Evolutionary conservation across 1,139 yeast genomes (phyloP).

Genomic region (Taphrina pruni): DNA sequence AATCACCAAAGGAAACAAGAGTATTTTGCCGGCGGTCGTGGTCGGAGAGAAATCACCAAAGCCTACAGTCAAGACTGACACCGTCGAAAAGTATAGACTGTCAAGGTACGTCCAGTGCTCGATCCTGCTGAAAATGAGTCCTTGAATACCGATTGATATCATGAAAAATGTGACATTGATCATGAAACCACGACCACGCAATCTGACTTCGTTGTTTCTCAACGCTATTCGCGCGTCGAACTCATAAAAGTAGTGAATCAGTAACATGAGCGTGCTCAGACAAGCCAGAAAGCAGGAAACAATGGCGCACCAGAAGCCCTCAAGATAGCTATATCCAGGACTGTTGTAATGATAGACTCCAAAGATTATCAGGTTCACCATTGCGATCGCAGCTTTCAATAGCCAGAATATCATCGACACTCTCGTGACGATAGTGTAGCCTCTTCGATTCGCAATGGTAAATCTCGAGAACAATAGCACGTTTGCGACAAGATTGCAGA

Average conservation of each 20-base stretch:
- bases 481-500: constrained; percentile 28
- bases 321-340: constrained; percentile 23
- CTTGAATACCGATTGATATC: constrained; percentile 18
- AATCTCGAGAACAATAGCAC: constrained; percentile 27
- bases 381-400: constrained; percentile 25
- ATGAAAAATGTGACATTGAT: constrained; percentile 31
- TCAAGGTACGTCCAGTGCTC: constrained; percentile 32
- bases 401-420: constrained; percentile 28
- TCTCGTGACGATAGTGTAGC: constrained; percentile 12
- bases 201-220: constrained; percentile 25
- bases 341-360: constrained; percentile 10
- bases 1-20: constrained; percentile 26
- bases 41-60: constrained; percentile 35
- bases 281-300: constrained; percentile 32
- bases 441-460: constrained; percentile 18
- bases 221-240: constrained; percentile 18
- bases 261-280: constrained; percentile 14
- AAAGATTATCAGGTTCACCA: constrained; percentile 32
- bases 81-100: constrained; percentile 30
- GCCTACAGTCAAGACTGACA: constrained; percentile 31
- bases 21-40: constrained; percentile 32
- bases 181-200: constrained; percentile 36
- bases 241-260: constrained; percentile 24
- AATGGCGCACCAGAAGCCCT: constrained; percentile 38
- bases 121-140: constrained; percentile 31